Evolutionary conservation across 83 land plant species (phyloP).

Genomic region (Isoetes engelmannii): DNA sequence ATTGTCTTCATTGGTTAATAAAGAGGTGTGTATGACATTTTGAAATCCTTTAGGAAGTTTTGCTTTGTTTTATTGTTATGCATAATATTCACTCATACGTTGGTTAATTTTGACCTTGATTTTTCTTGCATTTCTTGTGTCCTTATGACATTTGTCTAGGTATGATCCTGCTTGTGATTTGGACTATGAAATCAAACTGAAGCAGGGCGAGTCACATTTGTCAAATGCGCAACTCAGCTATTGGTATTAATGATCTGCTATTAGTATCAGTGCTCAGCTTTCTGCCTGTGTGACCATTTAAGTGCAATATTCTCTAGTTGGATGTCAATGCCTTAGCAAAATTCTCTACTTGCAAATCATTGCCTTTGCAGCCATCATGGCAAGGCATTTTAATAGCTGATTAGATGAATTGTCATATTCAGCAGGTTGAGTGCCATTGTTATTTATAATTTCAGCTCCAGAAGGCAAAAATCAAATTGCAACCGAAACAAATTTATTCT

Average conservation of each 20-base stretch:
- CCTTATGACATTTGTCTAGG: background rate
- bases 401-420: background rate
- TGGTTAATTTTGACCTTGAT: background rate
- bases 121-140: background rate
- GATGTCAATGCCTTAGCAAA: too few species aligned
- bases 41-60: background rate
- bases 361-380: background rate
- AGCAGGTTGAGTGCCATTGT: background rate
- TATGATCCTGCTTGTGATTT: background rate
- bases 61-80: background rate
- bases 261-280: background rate
- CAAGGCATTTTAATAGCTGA: background rate
- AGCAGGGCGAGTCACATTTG: background rate
- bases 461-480: conserved; percentile 2
- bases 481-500: background rate
- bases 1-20: conserved; percentile 2
- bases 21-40: background rate
- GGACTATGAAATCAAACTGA: background rate
- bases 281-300: background rate
- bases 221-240: background rate
- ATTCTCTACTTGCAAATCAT: background rate
- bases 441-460: background rate
- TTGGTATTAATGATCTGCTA: background rate
- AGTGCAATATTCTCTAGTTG: background rate
- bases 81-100: background rate